A percentile compares a stretch with the other conserved stretches of the same genome.
These are phyloP conservation scores for Phaffia tasmanica DNA, from an alignment of 768 basidiomycete species.

Conservation along the genomic window DNA sequence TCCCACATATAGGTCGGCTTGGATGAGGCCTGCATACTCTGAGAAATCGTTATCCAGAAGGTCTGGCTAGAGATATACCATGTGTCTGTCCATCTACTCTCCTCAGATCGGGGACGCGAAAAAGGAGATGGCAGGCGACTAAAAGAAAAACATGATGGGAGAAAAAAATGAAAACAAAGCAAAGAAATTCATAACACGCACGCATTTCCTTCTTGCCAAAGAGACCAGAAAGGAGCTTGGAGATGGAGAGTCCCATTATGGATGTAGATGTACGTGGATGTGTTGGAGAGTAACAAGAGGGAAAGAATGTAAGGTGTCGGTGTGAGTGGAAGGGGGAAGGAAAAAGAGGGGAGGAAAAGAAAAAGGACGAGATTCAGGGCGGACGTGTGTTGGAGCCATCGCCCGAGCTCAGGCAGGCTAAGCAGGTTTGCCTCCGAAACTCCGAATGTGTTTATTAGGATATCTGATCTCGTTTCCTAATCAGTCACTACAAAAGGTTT, in stretches of 20 bases:
- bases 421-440: no score
- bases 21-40: not conserved
- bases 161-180: slow-evolving; percentile 19
- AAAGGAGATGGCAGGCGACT: not conserved
- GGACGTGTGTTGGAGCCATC: no score
- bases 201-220: slow-evolving; percentile 99
- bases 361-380: not conserved
- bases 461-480: no score
- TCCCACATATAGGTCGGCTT: not conserved
- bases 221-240: slow-evolving; percentile 58
- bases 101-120: no score
- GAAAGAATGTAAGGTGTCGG: not conserved
- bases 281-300: not conserved
- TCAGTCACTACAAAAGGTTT: no score
- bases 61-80: not conserved
- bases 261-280: not conserved
- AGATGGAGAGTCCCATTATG: slow-evolving; percentile 42
- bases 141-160: not conserved
- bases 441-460: no score
- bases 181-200: slow-evolving; percentile 43
- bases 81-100: not conserved
- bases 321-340: not conserved
- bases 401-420: no score
- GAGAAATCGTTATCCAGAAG: not conserved
- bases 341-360: not conserved